These are phyloP conservation scores for Apiospora koreana DNA, from an alignment of 2,329 filamentous ascomycete species.

Conservation along the genomic window DNA sequence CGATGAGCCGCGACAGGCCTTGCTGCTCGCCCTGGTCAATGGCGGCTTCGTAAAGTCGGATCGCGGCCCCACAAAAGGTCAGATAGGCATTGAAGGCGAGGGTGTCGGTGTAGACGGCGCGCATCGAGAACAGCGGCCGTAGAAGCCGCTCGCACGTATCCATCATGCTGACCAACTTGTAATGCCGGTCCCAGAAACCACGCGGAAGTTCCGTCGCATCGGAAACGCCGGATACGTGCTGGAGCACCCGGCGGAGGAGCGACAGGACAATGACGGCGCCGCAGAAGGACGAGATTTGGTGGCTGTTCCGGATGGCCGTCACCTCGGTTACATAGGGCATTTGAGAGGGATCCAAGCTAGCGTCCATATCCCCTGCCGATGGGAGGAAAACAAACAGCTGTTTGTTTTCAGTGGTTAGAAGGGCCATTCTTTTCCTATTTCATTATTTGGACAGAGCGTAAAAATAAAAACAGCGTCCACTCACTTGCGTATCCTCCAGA, in stretches of 20 bases:
- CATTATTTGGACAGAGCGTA: not conserved
- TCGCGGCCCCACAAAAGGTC: conserved; percentile 18
- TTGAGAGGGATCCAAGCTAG: not conserved
- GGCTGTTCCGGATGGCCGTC: not conserved
- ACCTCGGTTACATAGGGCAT: not conserved
- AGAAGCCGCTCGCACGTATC: conserved; percentile 16
- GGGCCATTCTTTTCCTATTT: not conserved
- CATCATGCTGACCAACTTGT: conserved; percentile 14
- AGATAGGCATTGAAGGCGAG: conserved; percentile 19
- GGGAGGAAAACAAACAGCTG: not conserved
- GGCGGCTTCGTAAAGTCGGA: conserved; percentile 17
- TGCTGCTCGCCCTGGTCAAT: conserved; percentile 15
- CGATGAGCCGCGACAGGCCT: conserved; percentile 15
- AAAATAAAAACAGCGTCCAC: not conserved
- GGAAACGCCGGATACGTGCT: not conserved
- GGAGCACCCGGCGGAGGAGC: conserved; percentile 16
- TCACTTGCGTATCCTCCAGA: not conserved
- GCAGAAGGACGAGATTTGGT: conserved; percentile 15
- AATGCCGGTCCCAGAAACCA: conserved; percentile 19
- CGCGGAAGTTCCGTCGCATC: not conserved
- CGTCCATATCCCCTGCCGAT: not conserved
- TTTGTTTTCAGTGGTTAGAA: not conserved
- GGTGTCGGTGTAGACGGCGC: conserved; percentile 16
- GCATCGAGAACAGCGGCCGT: conserved; percentile 17
- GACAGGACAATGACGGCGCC: conserved; percentile 19